Conservation (phyloP, 2,329 filamentous ascomycete genomes). For the Alternaria rosae region DNA sequence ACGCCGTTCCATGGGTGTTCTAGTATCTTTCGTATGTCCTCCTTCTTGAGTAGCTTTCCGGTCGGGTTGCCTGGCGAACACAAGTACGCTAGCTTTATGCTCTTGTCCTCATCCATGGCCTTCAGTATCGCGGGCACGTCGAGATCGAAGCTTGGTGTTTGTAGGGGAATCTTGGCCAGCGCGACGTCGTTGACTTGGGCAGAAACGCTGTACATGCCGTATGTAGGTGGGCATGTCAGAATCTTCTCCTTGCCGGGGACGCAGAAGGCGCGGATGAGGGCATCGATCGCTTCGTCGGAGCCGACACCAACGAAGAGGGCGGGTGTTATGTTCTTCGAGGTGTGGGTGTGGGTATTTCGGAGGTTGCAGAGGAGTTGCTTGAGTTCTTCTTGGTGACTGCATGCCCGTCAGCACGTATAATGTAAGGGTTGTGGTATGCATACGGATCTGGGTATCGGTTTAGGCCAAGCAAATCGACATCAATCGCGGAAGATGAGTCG, state of each 20-base stretch:
- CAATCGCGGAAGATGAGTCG: slow-evolving; percentile 54
- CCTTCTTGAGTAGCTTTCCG: slow-evolving; percentile 77
- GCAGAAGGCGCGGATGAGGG: slow-evolving; percentile 92
- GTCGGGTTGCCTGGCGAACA: slow-evolving; percentile 97
- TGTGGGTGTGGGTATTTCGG: slow-evolving; percentile 86
- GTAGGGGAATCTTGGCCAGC: slow-evolving; percentile 85
- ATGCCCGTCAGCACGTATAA: not conserved
- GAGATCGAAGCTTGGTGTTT: slow-evolving; percentile 76
- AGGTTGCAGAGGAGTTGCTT: slow-evolving; percentile 88
- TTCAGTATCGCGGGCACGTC: slow-evolving; percentile 72
- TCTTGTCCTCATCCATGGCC: slow-evolving; percentile 67
- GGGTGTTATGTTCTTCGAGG: slow-evolving; percentile 73
- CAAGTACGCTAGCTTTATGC: slow-evolving; percentile 88
- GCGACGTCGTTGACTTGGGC: slow-evolving; percentile 92
- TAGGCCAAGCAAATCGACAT: slow-evolving; percentile 80
- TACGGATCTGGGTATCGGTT: slow-evolving; percentile 94
- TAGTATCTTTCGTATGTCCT: slow-evolving; percentile 75
- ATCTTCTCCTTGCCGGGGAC: slow-evolving; percentile 86
- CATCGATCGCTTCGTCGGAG: slow-evolving; percentile 96
- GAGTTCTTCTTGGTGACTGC: slow-evolving; percentile 79
- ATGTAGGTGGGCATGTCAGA: slow-evolving; percentile 93
- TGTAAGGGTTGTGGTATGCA: slow-evolving; percentile 18
- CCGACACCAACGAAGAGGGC: slow-evolving; percentile 94
- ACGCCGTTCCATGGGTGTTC: slow-evolving; percentile 95
- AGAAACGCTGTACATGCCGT: slow-evolving; percentile 97